A percentile compares a stretch with the other conserved stretches of the same genome.
Conservation (phyloP, 257 asterid genomes). For the Forsythia suspensa region DNA sequence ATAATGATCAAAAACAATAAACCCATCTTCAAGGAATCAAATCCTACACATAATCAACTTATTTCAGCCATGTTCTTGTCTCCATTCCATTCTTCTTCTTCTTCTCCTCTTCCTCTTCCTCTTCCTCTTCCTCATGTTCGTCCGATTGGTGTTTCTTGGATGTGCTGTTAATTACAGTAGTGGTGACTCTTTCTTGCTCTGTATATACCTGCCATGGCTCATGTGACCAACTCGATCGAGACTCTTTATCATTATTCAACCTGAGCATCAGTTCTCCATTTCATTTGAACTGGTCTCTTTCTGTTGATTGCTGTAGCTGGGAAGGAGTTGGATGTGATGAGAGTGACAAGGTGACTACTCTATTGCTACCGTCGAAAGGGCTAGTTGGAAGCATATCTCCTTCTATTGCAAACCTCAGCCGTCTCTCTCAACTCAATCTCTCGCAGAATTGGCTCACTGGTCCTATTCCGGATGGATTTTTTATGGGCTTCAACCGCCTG, state of each 20-base stretch:
- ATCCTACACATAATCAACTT: conserved; percentile 22
- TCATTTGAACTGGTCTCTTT: conserved; percentile 61
- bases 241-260: conserved; percentile 52
- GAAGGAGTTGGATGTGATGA: conserved; percentile 78
- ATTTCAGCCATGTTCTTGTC: conserved; percentile 56
- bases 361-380: conserved; percentile 68
- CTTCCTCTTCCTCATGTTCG: not conserved
- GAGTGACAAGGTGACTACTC: conserved; percentile 47
- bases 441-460: conserved; percentile 63
- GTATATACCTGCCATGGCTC: conserved; percentile 41
- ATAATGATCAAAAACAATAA: conserved; percentile 46
- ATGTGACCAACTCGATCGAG: conserved; percentile 54
- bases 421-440: conserved; percentile 59
- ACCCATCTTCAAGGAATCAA: conserved; percentile 31
- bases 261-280: conserved; percentile 35
- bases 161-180: conserved; percentile 20
- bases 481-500: conserved; percentile 39
- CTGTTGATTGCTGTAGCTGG: conserved; percentile 80
- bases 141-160: conserved; percentile 24
- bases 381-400: conserved; percentile 55
- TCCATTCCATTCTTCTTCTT: conserved; percentile 21
- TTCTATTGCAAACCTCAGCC: conserved; percentile 48
- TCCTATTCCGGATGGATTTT: conserved; percentile 55
- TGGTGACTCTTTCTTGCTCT: conserved; percentile 25
- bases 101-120: conserved; percentile 25